These are phyloP conservation scores for Rhizophlyctis rosea DNA, from an alignment of 192 early-diverging fungal species.

Conservation along the genomic window DNA sequence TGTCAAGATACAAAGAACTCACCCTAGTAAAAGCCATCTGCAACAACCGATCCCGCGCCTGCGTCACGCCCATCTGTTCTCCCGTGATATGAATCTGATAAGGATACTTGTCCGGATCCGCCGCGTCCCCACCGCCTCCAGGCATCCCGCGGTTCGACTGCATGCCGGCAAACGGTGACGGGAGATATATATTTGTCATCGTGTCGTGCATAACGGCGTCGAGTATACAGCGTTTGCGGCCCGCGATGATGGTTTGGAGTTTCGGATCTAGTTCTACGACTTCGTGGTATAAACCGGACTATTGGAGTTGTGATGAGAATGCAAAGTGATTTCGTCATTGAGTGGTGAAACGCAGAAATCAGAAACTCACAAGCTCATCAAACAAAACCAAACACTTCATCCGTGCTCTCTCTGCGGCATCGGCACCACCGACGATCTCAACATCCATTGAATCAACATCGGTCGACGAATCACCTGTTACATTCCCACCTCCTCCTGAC, in stretches of 20 bases:
- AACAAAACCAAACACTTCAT: constrained; percentile 36
- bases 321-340: background rate
- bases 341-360: background rate
- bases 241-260: constrained; percentile 70
- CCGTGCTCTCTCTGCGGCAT: constrained; percentile 47
- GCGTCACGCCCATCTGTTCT: constrained; percentile 41
- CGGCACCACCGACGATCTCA: constrained; percentile 49
- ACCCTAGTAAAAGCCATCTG: constrained; percentile 23
- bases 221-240: constrained; percentile 57
- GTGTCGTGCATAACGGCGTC: constrained; percentile 68
- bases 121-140: too few species aligned
- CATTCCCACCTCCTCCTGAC: constrained; percentile 5
- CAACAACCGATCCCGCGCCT: constrained; percentile 55
- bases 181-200: constrained; percentile 70
- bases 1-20: too few species aligned
- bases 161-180: constrained; percentile 53
- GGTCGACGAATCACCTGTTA: background rate
- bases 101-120: constrained; percentile 32
- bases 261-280: constrained; percentile 41
- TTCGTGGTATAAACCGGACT: constrained; percentile 44
- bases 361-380: constrained; percentile 35
- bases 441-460: constrained; percentile 43
- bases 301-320: constrained; percentile 9
- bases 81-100: constrained; percentile 70
- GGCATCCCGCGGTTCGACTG: constrained; percentile 9